These are phyloP conservation scores for Phytophthora macrochlamydospora DNA, from an alignment of 352 stramenopile species.

Conservation along the genomic window DNA sequence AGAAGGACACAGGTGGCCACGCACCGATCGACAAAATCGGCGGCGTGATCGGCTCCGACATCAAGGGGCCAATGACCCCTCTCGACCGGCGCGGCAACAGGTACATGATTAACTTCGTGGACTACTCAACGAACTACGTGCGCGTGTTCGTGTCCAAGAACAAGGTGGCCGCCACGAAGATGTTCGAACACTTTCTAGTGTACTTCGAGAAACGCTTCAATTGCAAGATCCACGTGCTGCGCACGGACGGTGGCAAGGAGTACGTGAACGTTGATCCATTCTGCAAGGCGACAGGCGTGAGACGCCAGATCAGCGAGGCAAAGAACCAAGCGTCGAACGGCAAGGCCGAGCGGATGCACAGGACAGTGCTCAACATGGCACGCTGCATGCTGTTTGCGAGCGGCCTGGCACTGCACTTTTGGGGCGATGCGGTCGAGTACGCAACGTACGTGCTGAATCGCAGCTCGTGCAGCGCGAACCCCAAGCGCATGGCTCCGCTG, in stretches of 20 bases:
- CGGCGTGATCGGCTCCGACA: constrained; percentile 4
- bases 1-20: constrained; percentile 3
- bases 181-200: constrained; percentile 1
- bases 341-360: constrained; percentile 41
- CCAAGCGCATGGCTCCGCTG: constrained; percentile 3
- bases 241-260: constrained; percentile 8
- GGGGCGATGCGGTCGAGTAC: constrained; percentile 33
- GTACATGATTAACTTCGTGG: constrained; percentile 14
- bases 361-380: constrained; percentile 37
- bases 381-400: constrained; percentile 32
- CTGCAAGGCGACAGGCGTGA: constrained; percentile 16
- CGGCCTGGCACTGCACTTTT: constrained; percentile 19
- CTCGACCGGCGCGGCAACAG: not conserved
- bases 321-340: constrained; percentile 33
- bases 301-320: constrained; percentile 23
- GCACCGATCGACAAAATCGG: constrained; percentile 4
- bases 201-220: not conserved
- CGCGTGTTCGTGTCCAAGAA: constrained; percentile 3
- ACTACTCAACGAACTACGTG: constrained; percentile 10
- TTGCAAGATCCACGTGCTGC: not conserved
- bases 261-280: constrained; percentile 29
- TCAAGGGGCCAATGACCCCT: constrained; percentile 6
- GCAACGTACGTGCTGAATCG: constrained; percentile 35
- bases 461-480: constrained; percentile 25
- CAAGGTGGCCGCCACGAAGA: not conserved